Evolutionary conservation across 148 eudicot species (phyloP).

Genomic region (Persicaria tinctoria): DNA sequence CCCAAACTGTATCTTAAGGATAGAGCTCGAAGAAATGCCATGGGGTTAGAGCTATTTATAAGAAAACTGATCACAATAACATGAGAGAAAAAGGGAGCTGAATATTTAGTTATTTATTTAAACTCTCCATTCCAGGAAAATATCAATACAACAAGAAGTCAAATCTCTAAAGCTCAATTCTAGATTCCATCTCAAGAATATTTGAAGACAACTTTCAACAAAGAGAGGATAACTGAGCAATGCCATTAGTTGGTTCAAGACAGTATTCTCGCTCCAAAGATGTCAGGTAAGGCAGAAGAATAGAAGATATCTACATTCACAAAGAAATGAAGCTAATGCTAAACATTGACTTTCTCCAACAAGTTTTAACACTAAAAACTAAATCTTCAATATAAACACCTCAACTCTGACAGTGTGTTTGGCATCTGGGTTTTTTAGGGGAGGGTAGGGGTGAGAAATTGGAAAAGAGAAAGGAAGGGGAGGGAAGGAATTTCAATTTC

Average conservation of each 20-base stretch:
- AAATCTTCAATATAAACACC: background rate
- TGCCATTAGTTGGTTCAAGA: background rate
- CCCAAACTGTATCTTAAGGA: background rate
- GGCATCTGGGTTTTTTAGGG: too few species aligned
- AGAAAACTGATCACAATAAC: background rate
- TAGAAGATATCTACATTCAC: background rate
- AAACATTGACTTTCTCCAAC: background rate
- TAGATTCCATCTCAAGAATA: slow-evolving; percentile 3
- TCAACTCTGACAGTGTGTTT: too few species aligned
- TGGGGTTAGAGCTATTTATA: background rate
- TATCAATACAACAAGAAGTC: background rate
- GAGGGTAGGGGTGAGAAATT: too few species aligned
- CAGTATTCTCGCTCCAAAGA: background rate
- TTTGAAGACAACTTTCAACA: background rate
- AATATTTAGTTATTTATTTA: background rate
- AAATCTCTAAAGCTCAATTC: slow-evolving; percentile 2
- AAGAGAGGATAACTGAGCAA: background rate
- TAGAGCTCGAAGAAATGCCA: background rate
- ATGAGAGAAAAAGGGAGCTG: background rate
- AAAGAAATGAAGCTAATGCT: background rate
- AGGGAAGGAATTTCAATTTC: too few species aligned
- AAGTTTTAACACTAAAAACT: background rate
- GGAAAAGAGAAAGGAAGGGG: too few species aligned
- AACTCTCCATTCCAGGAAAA: background rate
- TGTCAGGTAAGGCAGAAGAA: background rate